phyloP scores from a whole-genome alignment of 2,329 filamentous ascomycete genomes.

The Penicillium sp. region DNA sequence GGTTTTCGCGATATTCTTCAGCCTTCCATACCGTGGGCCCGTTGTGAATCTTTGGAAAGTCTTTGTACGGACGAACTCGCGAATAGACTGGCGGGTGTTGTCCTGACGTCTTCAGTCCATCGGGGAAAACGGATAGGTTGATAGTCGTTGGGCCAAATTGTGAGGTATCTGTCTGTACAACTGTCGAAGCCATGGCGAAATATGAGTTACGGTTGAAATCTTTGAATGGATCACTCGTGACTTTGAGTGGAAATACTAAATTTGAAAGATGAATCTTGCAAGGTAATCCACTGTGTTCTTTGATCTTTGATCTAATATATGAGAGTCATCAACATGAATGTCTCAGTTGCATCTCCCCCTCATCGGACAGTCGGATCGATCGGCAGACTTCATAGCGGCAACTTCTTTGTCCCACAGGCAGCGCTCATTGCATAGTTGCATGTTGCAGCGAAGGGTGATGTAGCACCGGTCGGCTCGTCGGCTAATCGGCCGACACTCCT shows the following conservation, averaged over 20 bases:
- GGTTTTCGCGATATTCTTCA: slow-evolving; percentile 61
- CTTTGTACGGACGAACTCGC: slow-evolving; percentile 62
- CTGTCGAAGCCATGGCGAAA: slow-evolving; percentile 10
- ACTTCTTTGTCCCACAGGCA: neutral
- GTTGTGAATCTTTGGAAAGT: slow-evolving; percentile 68
- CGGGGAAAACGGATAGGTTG: slow-evolving; percentile 54
- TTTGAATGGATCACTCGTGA: neutral
- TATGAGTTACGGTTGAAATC: neutral
- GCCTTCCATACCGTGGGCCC: slow-evolving; percentile 71
- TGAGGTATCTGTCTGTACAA: slow-evolving; percentile 4
- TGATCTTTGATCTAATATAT: slow-evolving; percentile 7
- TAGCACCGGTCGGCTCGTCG: slow-evolving; percentile 8
- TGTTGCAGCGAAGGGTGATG: too few species aligned
- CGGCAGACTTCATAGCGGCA: neutral
- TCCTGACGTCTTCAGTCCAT: slow-evolving; percentile 67
- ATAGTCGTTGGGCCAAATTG: neutral
- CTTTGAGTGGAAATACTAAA: neutral
- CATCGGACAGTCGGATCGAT: slow-evolving; percentile 20
- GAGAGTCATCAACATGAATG: neutral
- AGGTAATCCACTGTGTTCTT: neutral
- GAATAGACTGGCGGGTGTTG: slow-evolving; percentile 70
- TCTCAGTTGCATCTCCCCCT: neutral
- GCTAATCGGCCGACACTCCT: slow-evolving; percentile 10
- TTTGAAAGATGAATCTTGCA: neutral
- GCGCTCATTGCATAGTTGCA: neutral